Evolutionary conservation across 1,139 yeast species (phyloP), one percentile per base, ranked within the genome.

Genomic region (Pichia sp.): DNA sequence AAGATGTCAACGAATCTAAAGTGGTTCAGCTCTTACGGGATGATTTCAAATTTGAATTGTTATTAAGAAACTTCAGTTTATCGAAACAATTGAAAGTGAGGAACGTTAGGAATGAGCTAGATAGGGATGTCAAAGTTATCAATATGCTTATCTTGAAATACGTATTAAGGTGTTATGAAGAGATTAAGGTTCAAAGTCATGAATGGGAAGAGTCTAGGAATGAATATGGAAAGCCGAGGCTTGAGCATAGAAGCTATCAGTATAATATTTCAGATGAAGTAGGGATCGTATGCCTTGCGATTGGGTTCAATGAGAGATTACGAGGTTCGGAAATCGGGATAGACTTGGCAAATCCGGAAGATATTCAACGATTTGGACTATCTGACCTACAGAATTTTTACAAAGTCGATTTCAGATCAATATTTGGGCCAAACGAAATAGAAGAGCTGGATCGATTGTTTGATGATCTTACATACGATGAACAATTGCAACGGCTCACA

Each of bases 261-360:
- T 78, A 81, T 66, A 81, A 80, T 60, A 70, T 80, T 51, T 81
- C 87, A 45, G 80, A 83, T 66, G 85, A 89, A 29, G 75, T 78
- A 55, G 78, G 80, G 31, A 63, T 79, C 5, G 70, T 79, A 1
- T 64, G 77, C 26, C 64, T 84, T 30, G 79, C 72, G 0, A 69
- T 85, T 0, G 72, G 72, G 38, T 61, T 70, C 45, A 60, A 59
- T 5, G 32, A 15, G 15, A 8, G 13, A 0, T 5, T 32, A 4
- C 55, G n/a, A n/a, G n/a, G 76, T 0, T n/a, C 8, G 5, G 57
- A 54, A 13, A 67, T 85, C 2, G 93, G 93, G 0, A 66, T 85
- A 0, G 95, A 86, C 64, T 68, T 86, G 34, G 85, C 90, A 0
- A 83, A 82, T 59, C 69, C 76, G 0, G 52, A 58, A 4, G 89